Percentiles rank a stretch among this genome's conserved stretches.
phyloP scores from a whole-genome alignment of 192 early-diverging fungal genomes.

The Coemansia sp. region DNA sequence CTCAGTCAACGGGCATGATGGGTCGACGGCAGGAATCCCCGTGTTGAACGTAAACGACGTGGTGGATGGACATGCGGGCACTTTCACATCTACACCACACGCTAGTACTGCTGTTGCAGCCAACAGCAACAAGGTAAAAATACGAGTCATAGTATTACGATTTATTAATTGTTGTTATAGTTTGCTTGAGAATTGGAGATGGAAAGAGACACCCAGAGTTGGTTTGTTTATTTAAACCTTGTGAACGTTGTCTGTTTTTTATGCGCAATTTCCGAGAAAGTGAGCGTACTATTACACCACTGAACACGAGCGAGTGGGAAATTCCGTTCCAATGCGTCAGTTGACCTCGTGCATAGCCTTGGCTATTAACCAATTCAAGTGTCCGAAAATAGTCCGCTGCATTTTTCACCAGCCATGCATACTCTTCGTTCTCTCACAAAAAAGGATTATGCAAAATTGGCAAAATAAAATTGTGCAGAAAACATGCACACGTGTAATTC shows the following conservation, averaged over 20 bases:
- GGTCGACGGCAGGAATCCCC: slow-evolving; percentile 24
- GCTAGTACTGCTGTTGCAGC: neutral
- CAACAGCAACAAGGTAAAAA: neutral
- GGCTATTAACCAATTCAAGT: neutral
- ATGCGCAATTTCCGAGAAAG: neutral
- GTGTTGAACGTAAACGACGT: slow-evolving; percentile 27
- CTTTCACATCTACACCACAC: neutral
- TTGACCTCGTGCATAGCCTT: slow-evolving; percentile 5
- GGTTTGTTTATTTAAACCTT: neutral
- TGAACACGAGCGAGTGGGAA: neutral
- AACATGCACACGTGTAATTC: neutral
- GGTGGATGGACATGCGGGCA: slow-evolving; percentile 37
- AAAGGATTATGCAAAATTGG: too few species aligned
- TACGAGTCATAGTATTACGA: neutral
- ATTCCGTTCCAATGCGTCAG: neutral
- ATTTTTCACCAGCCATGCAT: neutral
- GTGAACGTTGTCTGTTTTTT: too few species aligned
- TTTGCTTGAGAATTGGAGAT: too few species aligned
- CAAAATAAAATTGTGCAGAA: neutral
- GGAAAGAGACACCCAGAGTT: neutral
- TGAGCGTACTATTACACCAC: neutral
- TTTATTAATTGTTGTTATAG: neutral
- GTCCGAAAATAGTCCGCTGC: slow-evolving; percentile 1
- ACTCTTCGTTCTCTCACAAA: neutral
- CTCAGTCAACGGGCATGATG: slow-evolving; percentile 27